Base-by-base conservation (phyloP, 1,284 basidiomycete genomes). In the Laetiporus sulphureus region DNA sequence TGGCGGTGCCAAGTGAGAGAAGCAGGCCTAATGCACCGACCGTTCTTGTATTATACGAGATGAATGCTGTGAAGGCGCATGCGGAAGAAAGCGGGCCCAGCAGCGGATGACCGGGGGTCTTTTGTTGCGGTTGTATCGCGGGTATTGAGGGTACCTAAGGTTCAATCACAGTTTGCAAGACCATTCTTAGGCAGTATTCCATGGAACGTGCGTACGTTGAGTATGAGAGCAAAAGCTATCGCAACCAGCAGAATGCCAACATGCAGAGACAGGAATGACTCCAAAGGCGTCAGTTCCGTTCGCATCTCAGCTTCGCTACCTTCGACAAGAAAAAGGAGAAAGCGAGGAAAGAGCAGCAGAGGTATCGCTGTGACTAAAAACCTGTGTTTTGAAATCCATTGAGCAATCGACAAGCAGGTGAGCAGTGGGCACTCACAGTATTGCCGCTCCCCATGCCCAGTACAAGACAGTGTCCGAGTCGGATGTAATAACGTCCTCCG, bases 241-340 rank as follows among this genome's bases (percentile, higher is more conserved):
- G 72, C 72, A 29, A 66, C 61, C 4, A 85, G 66, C 51, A 77
- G 63, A 36, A 87, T 69, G 3, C 78, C 82, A 41, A 79, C 68
- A 34, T 84, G 77, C 19, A 74, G 57, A 4, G 76, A 66, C 30
- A 88, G 69, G 59, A 80, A 87, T 18, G 68, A 64, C 54, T 88
- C 84, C 29, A 88, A 66, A 2, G 76, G 63, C 5, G 83, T 84
- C 38, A 86, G 68, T 11, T 56, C 49, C 29, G 59, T 60, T 33
- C 73, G 61, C n/a, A 63, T 61, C 16, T 68, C 66, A 10, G 58
- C 50, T 7, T 62, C 58, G 23, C 63, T 53, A 11, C 66, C 57
- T 46, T 72, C 69, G n/a, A 77, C 66, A 33, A 79, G 57, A 56
- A 84, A 82, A 36, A 84, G 69, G 23, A 84, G 61, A 35, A 83